Evolutionary conservation across 805 yeast species (phyloP).

Genomic region (Wickerhamomyces bovis): DNA sequence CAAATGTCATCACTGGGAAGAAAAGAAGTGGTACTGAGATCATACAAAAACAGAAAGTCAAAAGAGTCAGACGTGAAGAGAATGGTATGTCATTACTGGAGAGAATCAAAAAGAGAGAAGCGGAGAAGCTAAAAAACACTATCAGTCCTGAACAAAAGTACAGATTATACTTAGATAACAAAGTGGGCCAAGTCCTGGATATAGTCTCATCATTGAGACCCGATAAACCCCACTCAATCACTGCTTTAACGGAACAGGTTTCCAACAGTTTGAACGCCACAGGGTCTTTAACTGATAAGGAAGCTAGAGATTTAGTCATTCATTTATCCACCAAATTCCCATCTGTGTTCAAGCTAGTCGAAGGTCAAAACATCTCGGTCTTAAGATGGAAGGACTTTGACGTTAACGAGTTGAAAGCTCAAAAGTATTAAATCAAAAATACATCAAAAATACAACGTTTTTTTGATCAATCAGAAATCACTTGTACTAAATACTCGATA

Average conservation of each 20-base stretch:
- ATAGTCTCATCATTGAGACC: slow-evolving; percentile 22
- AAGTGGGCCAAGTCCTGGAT: slow-evolving; percentile 26
- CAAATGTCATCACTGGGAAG: slow-evolving; percentile 6
- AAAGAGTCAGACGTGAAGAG: background rate
- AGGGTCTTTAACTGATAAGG: slow-evolving; percentile 14
- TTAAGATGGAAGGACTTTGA: slow-evolving; percentile 22
- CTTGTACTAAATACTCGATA: background rate
- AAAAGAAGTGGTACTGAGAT: slow-evolving; percentile 15
- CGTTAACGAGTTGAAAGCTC: slow-evolving; percentile 10
- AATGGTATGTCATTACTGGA: slow-evolving; percentile 29
- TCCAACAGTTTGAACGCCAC: slow-evolving; percentile 13
- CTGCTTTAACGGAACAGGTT: slow-evolving; percentile 14
- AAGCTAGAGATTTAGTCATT: slow-evolving; percentile 16
- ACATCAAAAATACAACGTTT: background rate
- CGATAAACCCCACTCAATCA: slow-evolving; percentile 19
- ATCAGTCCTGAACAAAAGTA: slow-evolving; percentile 22
- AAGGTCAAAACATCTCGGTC: slow-evolving; percentile 12
- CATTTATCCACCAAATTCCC: slow-evolving; percentile 17
- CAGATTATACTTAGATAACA: slow-evolving; percentile 22
- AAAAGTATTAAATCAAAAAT: background rate
- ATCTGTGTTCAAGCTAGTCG: slow-evolving; percentile 11
- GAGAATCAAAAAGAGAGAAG: slow-evolving; percentile 34
- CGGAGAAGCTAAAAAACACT: slow-evolving; percentile 10
- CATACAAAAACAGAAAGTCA: slow-evolving; percentile 1
- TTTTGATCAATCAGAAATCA: background rate